phyloP scores from a whole-genome alignment of 2,329 filamentous ascomycete species.

The Rutstroemia sp. region DNA sequence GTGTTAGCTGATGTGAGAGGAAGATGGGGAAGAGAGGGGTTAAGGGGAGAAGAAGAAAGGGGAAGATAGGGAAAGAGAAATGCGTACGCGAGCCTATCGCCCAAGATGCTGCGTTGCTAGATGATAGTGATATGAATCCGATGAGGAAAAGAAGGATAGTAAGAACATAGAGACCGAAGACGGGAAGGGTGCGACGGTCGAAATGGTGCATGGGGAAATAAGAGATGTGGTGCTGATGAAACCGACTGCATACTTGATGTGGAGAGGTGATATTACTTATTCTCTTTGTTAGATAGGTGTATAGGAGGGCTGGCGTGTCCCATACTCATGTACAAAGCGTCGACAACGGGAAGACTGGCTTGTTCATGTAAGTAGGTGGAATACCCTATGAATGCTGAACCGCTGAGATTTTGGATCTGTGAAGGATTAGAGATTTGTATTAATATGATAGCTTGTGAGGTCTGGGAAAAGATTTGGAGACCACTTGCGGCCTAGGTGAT shows the following conservation, averaged over 20 bases:
- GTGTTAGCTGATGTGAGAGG: background rate
- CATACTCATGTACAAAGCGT: constrained; percentile 47
- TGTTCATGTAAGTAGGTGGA: constrained; percentile 53
- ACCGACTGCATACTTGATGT: constrained; percentile 33
- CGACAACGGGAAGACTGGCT: constrained; percentile 41
- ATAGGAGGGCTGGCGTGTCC: constrained; percentile 22
- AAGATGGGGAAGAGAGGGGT: background rate
- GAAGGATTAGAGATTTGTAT: background rate
- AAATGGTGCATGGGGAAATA: constrained; percentile 41
- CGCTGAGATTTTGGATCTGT: constrained; percentile 46
- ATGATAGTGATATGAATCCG: constrained; percentile 37
- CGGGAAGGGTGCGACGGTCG: constrained; percentile 43
- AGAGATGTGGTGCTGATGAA: constrained; percentile 43
- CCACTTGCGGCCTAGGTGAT: constrained; percentile 48
- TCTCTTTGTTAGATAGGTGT: background rate
- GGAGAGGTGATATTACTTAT: background rate
- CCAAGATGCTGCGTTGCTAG: constrained; percentile 36
- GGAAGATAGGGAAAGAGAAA: background rate
- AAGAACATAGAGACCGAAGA: constrained; percentile 37
- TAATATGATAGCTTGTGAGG: background rate
- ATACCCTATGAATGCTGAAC: constrained; percentile 57
- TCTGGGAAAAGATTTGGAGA: background rate
- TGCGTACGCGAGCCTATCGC: constrained; percentile 30
- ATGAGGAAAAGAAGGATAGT: constrained; percentile 39
- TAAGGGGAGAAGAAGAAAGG: background rate